Percentiles rank a stretch among this genome's conserved stretches.
These are phyloP conservation scores for Alternaria ethzedia DNA, from an alignment of 2,329 filamentous ascomycete genomes.

Conservation along the genomic window DNA sequence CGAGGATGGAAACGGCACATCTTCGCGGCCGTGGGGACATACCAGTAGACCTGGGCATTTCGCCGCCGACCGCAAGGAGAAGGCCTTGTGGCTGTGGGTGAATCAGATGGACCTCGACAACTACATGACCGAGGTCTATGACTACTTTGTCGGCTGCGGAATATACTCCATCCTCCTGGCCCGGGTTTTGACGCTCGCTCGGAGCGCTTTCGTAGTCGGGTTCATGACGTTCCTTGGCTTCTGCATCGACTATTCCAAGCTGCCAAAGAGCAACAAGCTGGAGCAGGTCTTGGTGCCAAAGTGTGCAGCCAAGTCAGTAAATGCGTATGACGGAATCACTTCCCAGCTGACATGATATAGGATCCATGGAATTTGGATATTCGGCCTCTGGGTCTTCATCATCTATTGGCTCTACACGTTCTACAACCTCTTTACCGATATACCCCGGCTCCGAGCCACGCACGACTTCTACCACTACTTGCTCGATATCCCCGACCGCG, in stretches of 20 bases:
- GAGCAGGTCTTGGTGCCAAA: constrained; percentile 70
- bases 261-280: constrained; percentile 69
- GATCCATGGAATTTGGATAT: constrained; percentile 78
- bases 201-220: constrained; percentile 80
- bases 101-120: constrained; percentile 89
- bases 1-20: constrained; percentile 25
- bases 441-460: constrained; percentile 75
- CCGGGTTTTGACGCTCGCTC: constrained; percentile 75
- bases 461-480: constrained; percentile 86
- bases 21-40: constrained; percentile 29
- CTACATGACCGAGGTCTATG: constrained; percentile 85
- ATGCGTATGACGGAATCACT: neutral
- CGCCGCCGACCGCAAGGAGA: constrained; percentile 68
- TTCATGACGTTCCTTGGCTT: constrained; percentile 84
- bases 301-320: constrained; percentile 64
- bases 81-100: constrained; percentile 90
- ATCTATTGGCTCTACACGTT: constrained; percentile 86
- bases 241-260: constrained; percentile 80
- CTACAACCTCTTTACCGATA: constrained; percentile 75
- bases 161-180: constrained; percentile 83
- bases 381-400: constrained; percentile 82
- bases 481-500: constrained; percentile 80
- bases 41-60: constrained; percentile 34
- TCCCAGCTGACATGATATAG: constrained; percentile 38
- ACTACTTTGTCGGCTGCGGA: constrained; percentile 83